phyloP scores from a whole-genome alignment of 2,329 filamentous ascomycete genomes.

The Venturia nashicola region DNA sequence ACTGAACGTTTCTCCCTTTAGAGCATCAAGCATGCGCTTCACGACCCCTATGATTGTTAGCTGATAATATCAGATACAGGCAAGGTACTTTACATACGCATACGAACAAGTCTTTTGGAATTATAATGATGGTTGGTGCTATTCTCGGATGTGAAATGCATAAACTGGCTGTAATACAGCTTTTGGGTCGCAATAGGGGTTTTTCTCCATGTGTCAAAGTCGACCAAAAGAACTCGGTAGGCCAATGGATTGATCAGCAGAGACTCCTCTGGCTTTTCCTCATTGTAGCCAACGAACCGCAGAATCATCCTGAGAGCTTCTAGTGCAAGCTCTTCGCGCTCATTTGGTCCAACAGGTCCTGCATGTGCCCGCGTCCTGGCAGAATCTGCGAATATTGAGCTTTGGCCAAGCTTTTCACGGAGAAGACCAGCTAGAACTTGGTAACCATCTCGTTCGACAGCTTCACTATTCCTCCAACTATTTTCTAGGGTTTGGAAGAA shows the following conservation, averaged over 20 bases:
- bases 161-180: slow-evolving; percentile 87
- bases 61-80: slow-evolving; percentile 14
- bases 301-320: slow-evolving; percentile 66
- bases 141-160: slow-evolving; percentile 64
- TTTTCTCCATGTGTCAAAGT: slow-evolving; percentile 85
- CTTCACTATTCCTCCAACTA: slow-evolving; percentile 96
- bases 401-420: slow-evolving; percentile 62
- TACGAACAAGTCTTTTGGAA: slow-evolving; percentile 69
- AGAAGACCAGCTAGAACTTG: slow-evolving; percentile 74
- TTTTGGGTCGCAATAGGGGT: slow-evolving; percentile 66
- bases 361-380: slow-evolving; percentile 24
- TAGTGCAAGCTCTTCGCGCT: slow-evolving; percentile 39
- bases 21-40: slow-evolving; percentile 75
- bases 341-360: slow-evolving; percentile 23
- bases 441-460: slow-evolving; percentile 94
- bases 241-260: slow-evolving; percentile 93
- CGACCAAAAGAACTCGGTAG: slow-evolving; percentile 82
- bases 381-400: slow-evolving; percentile 33
- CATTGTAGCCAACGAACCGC: slow-evolving; percentile 79
- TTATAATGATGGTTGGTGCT: slow-evolving; percentile 94
- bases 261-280: slow-evolving; percentile 66
- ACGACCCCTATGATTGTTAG: slow-evolving; percentile 54
- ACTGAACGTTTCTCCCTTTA: slow-evolving; percentile 73
- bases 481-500: slow-evolving; percentile 75
- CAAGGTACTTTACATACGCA: slow-evolving; percentile 53